phyloP scores from a whole-genome alignment of 345 rosid species.

The Odontarrhena argentea region DNA sequence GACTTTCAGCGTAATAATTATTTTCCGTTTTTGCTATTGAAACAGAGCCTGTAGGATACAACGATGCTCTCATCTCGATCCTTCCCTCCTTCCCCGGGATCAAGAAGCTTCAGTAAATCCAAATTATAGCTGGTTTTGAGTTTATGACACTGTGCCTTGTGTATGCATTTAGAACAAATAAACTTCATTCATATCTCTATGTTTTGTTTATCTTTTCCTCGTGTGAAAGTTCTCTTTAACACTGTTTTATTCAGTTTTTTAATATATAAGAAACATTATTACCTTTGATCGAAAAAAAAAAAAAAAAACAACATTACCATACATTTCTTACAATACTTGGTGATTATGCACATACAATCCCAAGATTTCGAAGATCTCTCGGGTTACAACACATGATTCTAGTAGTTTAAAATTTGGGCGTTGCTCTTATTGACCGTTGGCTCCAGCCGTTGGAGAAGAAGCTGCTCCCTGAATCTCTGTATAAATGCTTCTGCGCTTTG shows the following conservation, averaged over 20 bases:
- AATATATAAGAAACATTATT: background rate
- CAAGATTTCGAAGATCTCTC: conserved; percentile 4
- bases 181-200: conserved; percentile 33
- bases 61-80: conserved; percentile 78
- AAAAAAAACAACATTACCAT: background rate
- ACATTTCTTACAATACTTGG: too few relatives aligned
- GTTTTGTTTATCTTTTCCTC: conserved; percentile 4
- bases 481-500: conserved; percentile 80
- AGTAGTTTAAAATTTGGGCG: conserved; percentile 6
- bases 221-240: conserved; percentile 27
- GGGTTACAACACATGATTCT: conserved; percentile 6
- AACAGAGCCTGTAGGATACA: conserved; percentile 88
- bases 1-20: background rate
- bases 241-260: conserved; percentile 20
- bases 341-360: conserved; percentile 17
- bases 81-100: conserved; percentile 91
- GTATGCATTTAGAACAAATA: conserved; percentile 36
- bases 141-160: conserved; percentile 27
- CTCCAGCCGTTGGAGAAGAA: conserved; percentile 66
- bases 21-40: background rate
- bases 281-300: too few relatives aligned
- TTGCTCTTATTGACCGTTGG: conserved; percentile 46
- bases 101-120: conserved; percentile 72
- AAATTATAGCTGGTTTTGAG: conserved; percentile 25
- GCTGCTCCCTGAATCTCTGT: conserved; percentile 64